phyloP scores from a whole-genome alignment of 2,329 filamentous ascomycete species.

The Fusarium circinatum region DNA sequence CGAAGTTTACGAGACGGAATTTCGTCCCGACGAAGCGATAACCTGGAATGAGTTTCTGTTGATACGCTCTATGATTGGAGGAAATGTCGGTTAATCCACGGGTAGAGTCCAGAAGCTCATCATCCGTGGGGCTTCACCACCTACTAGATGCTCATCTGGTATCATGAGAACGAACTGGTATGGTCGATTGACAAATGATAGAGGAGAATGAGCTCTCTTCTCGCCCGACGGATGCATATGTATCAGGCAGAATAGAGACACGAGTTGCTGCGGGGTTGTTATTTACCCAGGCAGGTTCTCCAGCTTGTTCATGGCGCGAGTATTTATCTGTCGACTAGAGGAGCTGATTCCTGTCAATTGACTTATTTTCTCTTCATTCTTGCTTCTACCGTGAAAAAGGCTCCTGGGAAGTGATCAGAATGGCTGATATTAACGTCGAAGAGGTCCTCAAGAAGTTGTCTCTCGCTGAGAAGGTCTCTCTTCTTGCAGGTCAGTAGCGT shows the following conservation, averaged over 20 bases:
- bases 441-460: slow-evolving; percentile 64
- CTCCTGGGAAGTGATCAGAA: slow-evolving; percentile 30
- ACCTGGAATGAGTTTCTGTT: not conserved
- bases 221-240: slow-evolving; percentile 6
- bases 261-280: slow-evolving; percentile 28
- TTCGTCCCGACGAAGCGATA: slow-evolving; percentile 36
- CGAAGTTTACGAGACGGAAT: slow-evolving; percentile 21
- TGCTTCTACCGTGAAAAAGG: not conserved
- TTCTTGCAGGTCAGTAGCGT: slow-evolving; percentile 59
- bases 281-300: slow-evolving; percentile 26
- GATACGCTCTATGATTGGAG: slow-evolving; percentile 9
- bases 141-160: slow-evolving; percentile 22
- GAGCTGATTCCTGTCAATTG: slow-evolving; percentile 7
- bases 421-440: slow-evolving; percentile 65
- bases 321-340: slow-evolving; percentile 8
- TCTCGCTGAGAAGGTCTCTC: slow-evolving; percentile 62
- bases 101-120: not conserved
- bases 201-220: not conserved
- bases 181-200: slow-evolving; percentile 24
- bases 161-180: slow-evolving; percentile 34
- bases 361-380: not conserved
- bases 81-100: slow-evolving; percentile 10
- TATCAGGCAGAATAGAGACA: slow-evolving; percentile 31
- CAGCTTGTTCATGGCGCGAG: not conserved
- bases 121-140: slow-evolving; percentile 36